Conservation (phyloP, 352 stramenopile genomes). For the Phytophthora fragariaefolia region DNA sequence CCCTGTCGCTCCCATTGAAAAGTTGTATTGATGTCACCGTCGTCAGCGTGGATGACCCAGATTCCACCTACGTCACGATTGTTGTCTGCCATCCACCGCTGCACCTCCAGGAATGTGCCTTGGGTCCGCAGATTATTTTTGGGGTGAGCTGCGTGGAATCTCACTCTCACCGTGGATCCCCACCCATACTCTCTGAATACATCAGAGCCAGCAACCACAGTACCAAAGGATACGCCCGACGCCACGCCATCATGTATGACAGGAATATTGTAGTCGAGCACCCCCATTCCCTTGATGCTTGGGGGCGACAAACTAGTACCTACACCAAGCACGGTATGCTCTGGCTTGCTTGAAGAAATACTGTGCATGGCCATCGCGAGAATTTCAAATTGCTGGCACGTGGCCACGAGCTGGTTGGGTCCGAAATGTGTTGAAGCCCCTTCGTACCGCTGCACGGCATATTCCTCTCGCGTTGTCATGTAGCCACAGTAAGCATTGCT, state of each 20-base stretch:
- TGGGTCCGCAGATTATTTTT: conserved; percentile 86
- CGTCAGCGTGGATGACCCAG: conserved; percentile 79
- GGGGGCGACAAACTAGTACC: conserved; percentile 39
- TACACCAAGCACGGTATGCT: not conserved
- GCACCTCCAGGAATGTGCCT: conserved; percentile 80
- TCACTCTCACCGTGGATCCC: conserved; percentile 58
- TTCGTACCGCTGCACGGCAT: conserved; percentile 88
- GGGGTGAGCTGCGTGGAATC: conserved; percentile 79
- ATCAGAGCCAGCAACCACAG: conserved; percentile 52
- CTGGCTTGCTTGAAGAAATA: conserved; percentile 13
- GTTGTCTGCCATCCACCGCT: conserved; percentile 63
- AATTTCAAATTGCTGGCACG: conserved; percentile 81
- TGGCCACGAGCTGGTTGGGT: conserved; percentile 83
- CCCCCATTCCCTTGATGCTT: conserved; percentile 64
- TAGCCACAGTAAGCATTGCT: conserved; percentile 89
- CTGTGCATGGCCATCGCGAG: conserved; percentile 46
- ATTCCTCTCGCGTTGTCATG: conserved; percentile 87
- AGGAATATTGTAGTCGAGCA: conserved; percentile 78
- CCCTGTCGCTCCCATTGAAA: conserved; percentile 79
- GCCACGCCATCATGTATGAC: conserved; percentile 74
- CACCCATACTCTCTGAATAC: conserved; percentile 49
- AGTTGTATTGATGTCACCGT: conserved; percentile 76
- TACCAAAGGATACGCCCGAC: conserved; percentile 54
- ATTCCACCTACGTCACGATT: conserved; percentile 46
- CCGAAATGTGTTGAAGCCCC: conserved; percentile 91